Conservation (phyloP, 495 filamentous ascomycete genomes). For the Immersiella caudata region DNA sequence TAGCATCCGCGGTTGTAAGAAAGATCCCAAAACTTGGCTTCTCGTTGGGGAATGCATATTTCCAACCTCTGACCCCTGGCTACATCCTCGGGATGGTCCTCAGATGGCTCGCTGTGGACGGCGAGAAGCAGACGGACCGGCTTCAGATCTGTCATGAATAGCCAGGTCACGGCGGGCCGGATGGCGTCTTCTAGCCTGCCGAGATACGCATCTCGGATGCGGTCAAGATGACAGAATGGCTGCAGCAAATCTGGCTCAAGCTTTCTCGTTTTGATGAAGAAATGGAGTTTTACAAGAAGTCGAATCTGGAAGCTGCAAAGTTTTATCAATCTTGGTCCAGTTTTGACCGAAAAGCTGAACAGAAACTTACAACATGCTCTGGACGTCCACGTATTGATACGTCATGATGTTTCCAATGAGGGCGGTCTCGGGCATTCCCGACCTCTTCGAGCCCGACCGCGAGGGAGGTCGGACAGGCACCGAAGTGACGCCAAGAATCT, state of each 20-base stretch:
- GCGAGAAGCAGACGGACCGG: conserved; percentile 22
- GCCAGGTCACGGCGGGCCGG: conserved; percentile 16
- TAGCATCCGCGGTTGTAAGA: conserved; percentile 27
- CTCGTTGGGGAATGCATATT: conserved; percentile 2
- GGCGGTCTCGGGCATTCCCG: conserved; percentile 10
- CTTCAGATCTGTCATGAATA: conserved; percentile 24
- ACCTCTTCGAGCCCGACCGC: neutral
- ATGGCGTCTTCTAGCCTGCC: conserved; percentile 12
- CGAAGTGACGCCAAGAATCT: conserved; percentile 25
- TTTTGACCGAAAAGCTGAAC: neutral
- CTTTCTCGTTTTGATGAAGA: conserved; percentile 22
- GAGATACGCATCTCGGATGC: conserved; percentile 19
- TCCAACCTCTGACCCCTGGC: conserved; percentile 2
- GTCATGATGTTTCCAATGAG: conserved; percentile 28
- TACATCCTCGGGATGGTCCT: neutral
- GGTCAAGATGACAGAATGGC: conserved; percentile 2
- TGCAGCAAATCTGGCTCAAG: conserved; percentile 17
- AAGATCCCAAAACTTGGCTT: neutral
- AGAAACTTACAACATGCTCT: conserved; percentile 20
- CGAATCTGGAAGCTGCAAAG: conserved; percentile 22
- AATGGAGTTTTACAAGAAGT: conserved; percentile 19
- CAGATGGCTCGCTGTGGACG: conserved; percentile 14
- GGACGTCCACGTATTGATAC: conserved; percentile 21
- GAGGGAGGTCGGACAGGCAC: conserved; percentile 14
- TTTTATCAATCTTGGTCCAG: too few species aligned